Conservation (phyloP, 768 basidiomycete genomes). For the Lanmaoa rubissima region DNA sequence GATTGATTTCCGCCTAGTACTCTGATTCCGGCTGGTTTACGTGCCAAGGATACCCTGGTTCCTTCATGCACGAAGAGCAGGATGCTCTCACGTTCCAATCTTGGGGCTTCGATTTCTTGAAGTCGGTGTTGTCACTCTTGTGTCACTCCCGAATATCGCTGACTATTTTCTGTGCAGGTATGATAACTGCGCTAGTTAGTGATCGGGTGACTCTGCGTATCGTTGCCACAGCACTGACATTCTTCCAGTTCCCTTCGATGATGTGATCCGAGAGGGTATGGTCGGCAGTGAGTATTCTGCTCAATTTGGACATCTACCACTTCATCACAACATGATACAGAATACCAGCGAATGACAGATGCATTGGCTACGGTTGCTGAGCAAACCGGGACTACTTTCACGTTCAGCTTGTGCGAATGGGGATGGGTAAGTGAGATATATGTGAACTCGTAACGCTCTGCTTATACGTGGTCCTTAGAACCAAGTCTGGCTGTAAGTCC, state of each 20-base stretch:
- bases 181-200: slow-evolving; percentile 57
- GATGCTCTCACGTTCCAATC: slow-evolving; percentile 55
- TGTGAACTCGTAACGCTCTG: neutral
- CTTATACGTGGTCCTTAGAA: slow-evolving; percentile 33
- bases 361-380: slow-evolving; percentile 49
- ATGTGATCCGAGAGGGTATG: slow-evolving; percentile 51
- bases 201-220: neutral
- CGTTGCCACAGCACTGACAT: neutral
- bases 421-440: slow-evolving; percentile 46
- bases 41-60: slow-evolving; percentile 59
- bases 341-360: slow-evolving; percentile 57
- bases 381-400: slow-evolving; percentile 48
- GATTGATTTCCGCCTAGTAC: slow-evolving; percentile 39
- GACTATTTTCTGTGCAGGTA: slow-evolving; percentile 37
- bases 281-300: slow-evolving; percentile 43
- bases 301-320: neutral
- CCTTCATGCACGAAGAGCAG: slow-evolving; percentile 58
- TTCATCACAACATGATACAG: slow-evolving; percentile 31
- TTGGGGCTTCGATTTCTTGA: slow-evolving; percentile 66
- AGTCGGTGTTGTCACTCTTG: slow-evolving; percentile 38
- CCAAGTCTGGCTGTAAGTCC: slow-evolving; percentile 61
- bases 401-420: slow-evolving; percentile 68
- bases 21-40: slow-evolving; percentile 70
- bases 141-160: neutral
- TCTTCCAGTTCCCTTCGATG: slow-evolving; percentile 51